Conservation (phyloP, 2,329 filamentous ascomycete genomes). For the Hypoxylon sp. region DNA sequence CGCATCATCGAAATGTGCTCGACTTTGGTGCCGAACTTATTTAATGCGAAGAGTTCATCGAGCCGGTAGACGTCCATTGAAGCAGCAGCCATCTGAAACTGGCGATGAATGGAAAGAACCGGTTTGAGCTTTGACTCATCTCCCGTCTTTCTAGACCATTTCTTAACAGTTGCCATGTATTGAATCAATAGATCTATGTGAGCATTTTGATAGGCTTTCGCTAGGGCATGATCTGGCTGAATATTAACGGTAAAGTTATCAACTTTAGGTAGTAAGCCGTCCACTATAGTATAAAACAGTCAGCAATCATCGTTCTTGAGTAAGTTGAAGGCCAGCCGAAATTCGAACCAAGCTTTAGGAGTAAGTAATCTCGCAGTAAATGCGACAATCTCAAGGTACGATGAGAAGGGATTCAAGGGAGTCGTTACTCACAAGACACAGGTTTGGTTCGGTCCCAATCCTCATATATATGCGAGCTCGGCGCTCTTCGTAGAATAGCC, state of each 20-base stretch:
- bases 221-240: conserved; percentile 32
- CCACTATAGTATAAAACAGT: conserved; percentile 33
- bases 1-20: conserved; percentile 46
- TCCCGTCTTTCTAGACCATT: conserved; percentile 29
- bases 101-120: conserved; percentile 25
- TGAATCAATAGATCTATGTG: conserved; percentile 46
- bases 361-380: not conserved
- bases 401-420: not conserved
- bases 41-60: conserved; percentile 37
- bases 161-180: conserved; percentile 42
- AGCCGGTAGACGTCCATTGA: conserved; percentile 50
- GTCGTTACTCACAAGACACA: conserved; percentile 35
- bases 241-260: conserved; percentile 50
- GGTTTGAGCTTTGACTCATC: not conserved
- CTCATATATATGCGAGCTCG: conserved; percentile 45
- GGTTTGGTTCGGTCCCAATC: conserved; percentile 41
- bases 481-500: conserved; percentile 50
- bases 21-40: conserved; percentile 40
- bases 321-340: not conserved
- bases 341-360: not conserved
- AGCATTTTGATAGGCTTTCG: conserved; percentile 44
- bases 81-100: conserved; percentile 48
- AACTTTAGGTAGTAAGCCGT: conserved; percentile 49
- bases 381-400: not conserved
- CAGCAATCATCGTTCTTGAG: conserved; percentile 10